Evolutionary conservation across 78 protist species (phyloP).

Genomic region (Dictyostelium intermedium): DNA sequence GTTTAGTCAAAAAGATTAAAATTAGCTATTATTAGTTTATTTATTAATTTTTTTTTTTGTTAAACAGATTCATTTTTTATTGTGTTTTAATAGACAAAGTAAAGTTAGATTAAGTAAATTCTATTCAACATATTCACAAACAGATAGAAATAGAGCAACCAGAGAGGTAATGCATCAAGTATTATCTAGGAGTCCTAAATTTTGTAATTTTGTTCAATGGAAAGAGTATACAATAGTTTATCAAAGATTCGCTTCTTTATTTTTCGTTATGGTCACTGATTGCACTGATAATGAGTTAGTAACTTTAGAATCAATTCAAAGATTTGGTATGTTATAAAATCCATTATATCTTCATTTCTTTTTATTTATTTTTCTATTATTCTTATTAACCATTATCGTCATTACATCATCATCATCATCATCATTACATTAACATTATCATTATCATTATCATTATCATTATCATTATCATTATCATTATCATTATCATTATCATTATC

Average conservation of each 20-base stretch:
- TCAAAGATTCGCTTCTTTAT: conserved; percentile 91
- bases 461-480: background rate
- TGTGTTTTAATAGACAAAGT: conserved; percentile 71
- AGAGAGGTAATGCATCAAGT: conserved; percentile 84
- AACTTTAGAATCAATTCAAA: conserved; percentile 92
- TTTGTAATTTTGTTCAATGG: conserved; percentile 94
- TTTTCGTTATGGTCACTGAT: conserved; percentile 87
- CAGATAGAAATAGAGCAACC: conserved; percentile 77
- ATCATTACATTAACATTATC: background rate
- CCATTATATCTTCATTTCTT: background rate
- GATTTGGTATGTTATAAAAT: conserved; percentile 82
- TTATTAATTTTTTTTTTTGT: background rate
- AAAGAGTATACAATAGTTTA: conserved; percentile 89
- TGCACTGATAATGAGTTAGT: conserved; percentile 95
- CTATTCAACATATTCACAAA: conserved; percentile 39
- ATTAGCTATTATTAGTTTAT: too few species aligned
- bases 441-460: background rate
- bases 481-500: background rate
- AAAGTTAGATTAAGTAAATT: conserved; percentile 34
- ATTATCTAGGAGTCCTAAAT: conserved; percentile 85
- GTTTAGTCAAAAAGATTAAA: too few species aligned
- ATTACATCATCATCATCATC: too few species aligned
- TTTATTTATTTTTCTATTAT: background rate
- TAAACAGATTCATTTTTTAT: conserved; percentile 34
- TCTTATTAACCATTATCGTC: background rate